A percentile compares a stretch with the other conserved stretches of the same genome.
phyloP scores from a whole-genome alignment of 2,329 filamentous ascomycete species.

The Penicillium sp. region DNA sequence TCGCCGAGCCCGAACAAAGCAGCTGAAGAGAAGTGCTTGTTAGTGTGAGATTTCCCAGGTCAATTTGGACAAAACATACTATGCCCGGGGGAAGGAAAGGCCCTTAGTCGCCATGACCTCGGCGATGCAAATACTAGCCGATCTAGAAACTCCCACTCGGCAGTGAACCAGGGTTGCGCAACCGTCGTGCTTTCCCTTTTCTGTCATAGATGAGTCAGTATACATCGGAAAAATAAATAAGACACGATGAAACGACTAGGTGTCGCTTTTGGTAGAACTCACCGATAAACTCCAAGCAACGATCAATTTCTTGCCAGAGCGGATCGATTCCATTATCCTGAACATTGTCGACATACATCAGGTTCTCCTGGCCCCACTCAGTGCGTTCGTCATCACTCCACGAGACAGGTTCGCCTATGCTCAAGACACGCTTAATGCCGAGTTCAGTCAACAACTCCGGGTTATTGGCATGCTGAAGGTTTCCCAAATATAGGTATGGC shows the following conservation, averaged over 20 bases:
- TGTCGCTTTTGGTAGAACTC: constrained; percentile 43
- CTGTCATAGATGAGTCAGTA: constrained; percentile 52
- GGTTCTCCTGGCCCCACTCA: constrained; percentile 75
- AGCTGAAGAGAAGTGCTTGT: constrained; percentile 56
- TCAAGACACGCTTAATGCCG: constrained; percentile 85
- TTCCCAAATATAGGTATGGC: constrained; percentile 95
- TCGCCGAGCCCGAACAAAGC: constrained; percentile 88
- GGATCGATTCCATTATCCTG: constrained; percentile 98
- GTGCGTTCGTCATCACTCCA: constrained; percentile 76
- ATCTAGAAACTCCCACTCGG: constrained; percentile 91
- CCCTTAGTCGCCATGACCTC: constrained; percentile 86
- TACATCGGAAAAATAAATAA: neutral
- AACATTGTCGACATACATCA: constrained; percentile 80
- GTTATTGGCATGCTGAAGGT: constrained; percentile 92
- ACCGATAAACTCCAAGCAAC: constrained; percentile 93
- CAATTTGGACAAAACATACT: constrained; percentile 55
- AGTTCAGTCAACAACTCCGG: constrained; percentile 77
- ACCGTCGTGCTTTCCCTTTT: constrained; percentile 74
- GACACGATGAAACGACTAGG: neutral
- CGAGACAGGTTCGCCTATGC: constrained; percentile 84
- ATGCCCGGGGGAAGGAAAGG: constrained; percentile 86
- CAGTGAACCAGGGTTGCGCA: constrained; percentile 94
- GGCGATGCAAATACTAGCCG: constrained; percentile 97
- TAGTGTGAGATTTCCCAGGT: neutral
- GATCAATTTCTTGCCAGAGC: constrained; percentile 80